Evolutionary conservation across 805 yeast species (phyloP), one percentile per base, ranked within the genome.

Genomic region (Candida golubevii): DNA sequence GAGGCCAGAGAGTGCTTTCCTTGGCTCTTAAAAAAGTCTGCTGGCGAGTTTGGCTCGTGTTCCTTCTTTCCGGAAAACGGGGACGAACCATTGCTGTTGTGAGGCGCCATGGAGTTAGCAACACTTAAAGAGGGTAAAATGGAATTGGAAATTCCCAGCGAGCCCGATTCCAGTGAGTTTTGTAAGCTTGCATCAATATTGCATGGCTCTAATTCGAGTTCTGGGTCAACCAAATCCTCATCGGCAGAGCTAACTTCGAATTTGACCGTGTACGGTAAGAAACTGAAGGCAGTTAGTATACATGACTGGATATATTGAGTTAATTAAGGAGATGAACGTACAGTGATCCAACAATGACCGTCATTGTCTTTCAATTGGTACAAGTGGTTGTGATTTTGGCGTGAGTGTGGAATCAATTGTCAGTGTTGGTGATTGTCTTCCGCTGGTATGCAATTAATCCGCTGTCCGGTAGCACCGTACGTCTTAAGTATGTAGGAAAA

Each of bases 251-350:
- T 41, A 29, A 78, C 74, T 50, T 78, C 79, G 50, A 78, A 78
- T 50, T 83, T 86, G n/a, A 84, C 88, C 4, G 88, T 82, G 56
- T 80, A 80, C 2, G 93, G 93, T 38, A 85, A 67, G 54, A 84
- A 83, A 38, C 85, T 78, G 46, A 39, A 18, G 23, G 23, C 23
- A 18, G 23, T 18, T 18, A 18, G 23, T 18, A 18, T 18, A 11
- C 31, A 59, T 57, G 54, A 58, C 59, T 57, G 55, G 14, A 27
- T 18, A 18, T 3, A 18, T 18, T 18, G 23, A 18, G 23, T 18
- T 18, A 18, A 18, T 18, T 18, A 13, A 32, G 2, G 34, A 14
- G 7, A 13, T 14, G 9, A 14, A 78, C 83, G 55, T 73, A 78
- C 79, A 85, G 66, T 12, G 91, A 81, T 12, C 85, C 89, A 26